phyloP scores from a whole-genome alignment of 2,329 filamentous ascomycete species.

The Fusarium sp. region DNA sequence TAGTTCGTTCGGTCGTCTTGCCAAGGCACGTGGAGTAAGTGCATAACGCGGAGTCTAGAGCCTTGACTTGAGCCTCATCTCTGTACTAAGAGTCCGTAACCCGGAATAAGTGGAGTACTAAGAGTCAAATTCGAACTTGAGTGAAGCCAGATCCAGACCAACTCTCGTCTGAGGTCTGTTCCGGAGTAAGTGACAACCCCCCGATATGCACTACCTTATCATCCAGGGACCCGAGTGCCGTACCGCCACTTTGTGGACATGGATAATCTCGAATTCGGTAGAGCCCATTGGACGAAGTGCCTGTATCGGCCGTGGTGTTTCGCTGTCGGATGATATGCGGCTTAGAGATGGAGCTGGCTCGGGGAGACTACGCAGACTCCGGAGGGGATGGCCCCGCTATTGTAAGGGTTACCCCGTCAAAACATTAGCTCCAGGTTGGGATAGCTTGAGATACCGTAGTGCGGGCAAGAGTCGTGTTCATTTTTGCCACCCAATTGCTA shows the following conservation, averaged over 20 bases:
- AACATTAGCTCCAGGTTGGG: conserved; percentile 29
- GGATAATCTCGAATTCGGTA: conserved; percentile 16
- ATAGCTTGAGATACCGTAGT: conserved; percentile 20
- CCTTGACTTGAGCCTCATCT: conserved; percentile 25
- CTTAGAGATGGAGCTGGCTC: conserved; percentile 7
- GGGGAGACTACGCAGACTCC: conserved; percentile 38
- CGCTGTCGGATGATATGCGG: conserved; percentile 31
- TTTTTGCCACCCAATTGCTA: conserved; percentile 22
- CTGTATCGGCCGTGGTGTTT: conserved; percentile 21
- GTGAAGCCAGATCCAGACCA: conserved; percentile 17
- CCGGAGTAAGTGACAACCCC: conserved; percentile 23
- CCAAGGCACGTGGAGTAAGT: conserved; percentile 18
- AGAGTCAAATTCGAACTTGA: conserved; percentile 9
- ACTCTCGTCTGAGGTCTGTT: conserved; percentile 13
- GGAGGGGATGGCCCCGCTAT: conserved; percentile 12
- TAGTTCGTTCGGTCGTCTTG: conserved; percentile 2
- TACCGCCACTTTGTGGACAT: conserved; percentile 18
- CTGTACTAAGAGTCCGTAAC: conserved; percentile 22
- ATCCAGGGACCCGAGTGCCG: conserved; percentile 15
- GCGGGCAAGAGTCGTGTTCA: conserved; percentile 18
- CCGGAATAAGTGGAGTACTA: conserved; percentile 34
- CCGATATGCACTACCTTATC: conserved; percentile 22
- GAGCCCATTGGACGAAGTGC: conserved; percentile 29
- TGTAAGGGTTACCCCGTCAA: conserved; percentile 28
- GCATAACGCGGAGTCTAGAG: conserved; percentile 12